Conservation (phyloP, 306 rosid genomes). For the Styphnolobium japonicum region DNA sequence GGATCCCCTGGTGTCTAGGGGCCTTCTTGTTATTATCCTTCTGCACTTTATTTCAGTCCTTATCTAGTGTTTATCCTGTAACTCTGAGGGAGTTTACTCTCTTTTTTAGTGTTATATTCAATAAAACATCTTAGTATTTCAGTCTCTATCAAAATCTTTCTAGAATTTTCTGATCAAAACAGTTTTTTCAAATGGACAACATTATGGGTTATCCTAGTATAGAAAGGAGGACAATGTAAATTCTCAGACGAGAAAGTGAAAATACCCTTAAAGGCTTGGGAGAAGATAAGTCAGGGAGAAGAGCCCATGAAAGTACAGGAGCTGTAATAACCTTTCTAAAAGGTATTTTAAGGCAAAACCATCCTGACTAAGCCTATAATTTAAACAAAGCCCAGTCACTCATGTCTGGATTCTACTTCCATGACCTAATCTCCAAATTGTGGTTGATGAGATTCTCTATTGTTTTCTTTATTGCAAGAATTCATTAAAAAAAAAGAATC, state of each 20-base stretch:
- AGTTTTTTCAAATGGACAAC: neutral
- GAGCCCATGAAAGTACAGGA: neutral
- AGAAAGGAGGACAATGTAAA: neutral
- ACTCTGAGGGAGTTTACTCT: too few relatives aligned
- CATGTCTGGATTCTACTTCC: neutral
- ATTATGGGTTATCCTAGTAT: neutral
- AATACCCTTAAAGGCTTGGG: too few relatives aligned
- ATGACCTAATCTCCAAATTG: neutral
- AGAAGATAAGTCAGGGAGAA: neutral
- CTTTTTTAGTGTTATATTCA: too few relatives aligned
- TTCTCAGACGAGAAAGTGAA: neutral
- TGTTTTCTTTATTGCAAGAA: neutral
- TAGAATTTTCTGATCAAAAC: slow-evolving; percentile 1
- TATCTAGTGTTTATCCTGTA: too few relatives aligned
- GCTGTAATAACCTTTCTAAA: neutral
- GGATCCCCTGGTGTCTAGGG: too few relatives aligned
- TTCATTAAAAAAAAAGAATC: neutral
- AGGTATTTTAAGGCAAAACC: neutral
- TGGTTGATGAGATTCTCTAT: neutral
- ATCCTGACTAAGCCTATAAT: neutral
- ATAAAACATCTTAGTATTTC: too few relatives aligned
- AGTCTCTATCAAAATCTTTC: neutral
- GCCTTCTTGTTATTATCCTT: too few relatives aligned
- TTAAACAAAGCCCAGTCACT: neutral
- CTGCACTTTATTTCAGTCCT: too few relatives aligned